phyloP scores from a whole-genome alignment of 768 basidiomycete species.

The Amanita thiersii region DNA sequence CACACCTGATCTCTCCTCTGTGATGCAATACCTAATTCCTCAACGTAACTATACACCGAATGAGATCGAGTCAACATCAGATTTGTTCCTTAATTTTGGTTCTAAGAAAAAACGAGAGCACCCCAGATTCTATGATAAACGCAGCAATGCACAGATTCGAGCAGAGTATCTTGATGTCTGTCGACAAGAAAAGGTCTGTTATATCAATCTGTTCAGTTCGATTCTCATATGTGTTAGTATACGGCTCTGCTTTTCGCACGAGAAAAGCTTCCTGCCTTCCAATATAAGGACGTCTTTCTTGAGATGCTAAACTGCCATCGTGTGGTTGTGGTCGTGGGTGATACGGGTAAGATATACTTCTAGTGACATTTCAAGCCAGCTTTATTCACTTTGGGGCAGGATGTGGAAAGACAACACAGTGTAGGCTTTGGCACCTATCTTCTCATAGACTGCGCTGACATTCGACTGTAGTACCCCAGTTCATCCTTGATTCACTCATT shows the following conservation, averaged over 20 bases:
- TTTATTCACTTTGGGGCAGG: slow-evolving; percentile 34
- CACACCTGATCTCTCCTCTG: slow-evolving; percentile 66
- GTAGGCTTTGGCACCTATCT: slow-evolving; percentile 27
- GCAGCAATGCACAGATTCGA: slow-evolving; percentile 41
- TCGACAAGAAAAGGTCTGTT: slow-evolving; percentile 25
- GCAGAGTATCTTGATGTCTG: slow-evolving; percentile 42
- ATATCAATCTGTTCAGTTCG: background rate
- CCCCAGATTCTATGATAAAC: slow-evolving; percentile 18
- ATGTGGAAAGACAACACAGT: slow-evolving; percentile 87
- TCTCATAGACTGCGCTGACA: background rate
- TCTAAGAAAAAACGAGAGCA: background rate
- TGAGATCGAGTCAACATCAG: background rate
- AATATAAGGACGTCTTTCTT: slow-evolving; percentile 56
- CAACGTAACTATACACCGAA: slow-evolving; percentile 9
- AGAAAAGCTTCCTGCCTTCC: slow-evolving; percentile 69
- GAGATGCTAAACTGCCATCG: slow-evolving; percentile 44
- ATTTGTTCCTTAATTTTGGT: background rate
- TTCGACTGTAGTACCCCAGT: slow-evolving; percentile 63
- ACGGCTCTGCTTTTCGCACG: slow-evolving; percentile 45
- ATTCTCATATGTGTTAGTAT: slow-evolving; percentile 29
- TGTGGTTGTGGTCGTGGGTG: slow-evolving; percentile 82
- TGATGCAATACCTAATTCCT: slow-evolving; percentile 55
- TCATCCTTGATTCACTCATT: slow-evolving; percentile 81
- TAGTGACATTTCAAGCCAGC: background rate
- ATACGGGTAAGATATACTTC: slow-evolving; percentile 53